Evolutionary conservation across 129 eudicot species (phyloP).

Genomic region (Lactuca saligna): DNA sequence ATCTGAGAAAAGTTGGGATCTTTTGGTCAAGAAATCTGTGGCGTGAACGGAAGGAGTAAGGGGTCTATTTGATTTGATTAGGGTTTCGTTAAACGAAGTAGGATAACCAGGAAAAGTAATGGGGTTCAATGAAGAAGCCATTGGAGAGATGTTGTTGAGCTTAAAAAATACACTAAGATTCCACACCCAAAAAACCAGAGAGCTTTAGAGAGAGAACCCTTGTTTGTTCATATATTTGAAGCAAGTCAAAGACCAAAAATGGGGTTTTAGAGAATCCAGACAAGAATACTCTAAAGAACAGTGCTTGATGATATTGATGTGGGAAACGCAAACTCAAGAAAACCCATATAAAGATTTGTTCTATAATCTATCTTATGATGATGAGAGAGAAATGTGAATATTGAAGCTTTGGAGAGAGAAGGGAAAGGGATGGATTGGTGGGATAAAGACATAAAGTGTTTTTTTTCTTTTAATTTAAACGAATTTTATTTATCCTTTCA

Average conservation of each 20-base stretch:
- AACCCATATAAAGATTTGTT: slow-evolving; percentile 11
- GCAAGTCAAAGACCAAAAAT: slow-evolving; percentile 24
- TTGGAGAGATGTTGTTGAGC: slow-evolving; percentile 29
- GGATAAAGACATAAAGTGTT: slow-evolving; percentile 1
- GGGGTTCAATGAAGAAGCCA: slow-evolving; percentile 64
- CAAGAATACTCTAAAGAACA: slow-evolving; percentile 24
- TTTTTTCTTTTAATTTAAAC: slow-evolving; percentile 6
- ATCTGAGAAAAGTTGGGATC: slow-evolving; percentile 40
- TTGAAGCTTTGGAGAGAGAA: background rate
- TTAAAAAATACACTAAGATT: slow-evolving; percentile 3
- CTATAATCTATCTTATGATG: background rate
- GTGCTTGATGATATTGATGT: slow-evolving; percentile 18
- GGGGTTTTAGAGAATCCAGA: slow-evolving; percentile 21
- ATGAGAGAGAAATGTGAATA: slow-evolving; percentile 39
- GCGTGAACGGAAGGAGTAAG: slow-evolving; percentile 30
- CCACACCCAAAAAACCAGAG: background rate
- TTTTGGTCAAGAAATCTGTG: slow-evolving; percentile 33
- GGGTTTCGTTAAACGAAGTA: slow-evolving; percentile 41
- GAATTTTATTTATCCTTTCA: slow-evolving; percentile 34
- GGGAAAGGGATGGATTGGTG: slow-evolving; percentile 23
- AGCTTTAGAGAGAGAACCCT: background rate
- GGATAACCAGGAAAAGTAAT: slow-evolving; percentile 34
- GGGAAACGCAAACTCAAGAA: slow-evolving; percentile 17
- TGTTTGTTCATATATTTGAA: slow-evolving; percentile 12
- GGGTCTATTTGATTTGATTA: slow-evolving; percentile 36